A percentile compares a stretch with the other conserved stretches of the same genome.
Conservation (phyloP, 352 stramenopile genomes). For the Halophytophthora polymorphica region DNA sequence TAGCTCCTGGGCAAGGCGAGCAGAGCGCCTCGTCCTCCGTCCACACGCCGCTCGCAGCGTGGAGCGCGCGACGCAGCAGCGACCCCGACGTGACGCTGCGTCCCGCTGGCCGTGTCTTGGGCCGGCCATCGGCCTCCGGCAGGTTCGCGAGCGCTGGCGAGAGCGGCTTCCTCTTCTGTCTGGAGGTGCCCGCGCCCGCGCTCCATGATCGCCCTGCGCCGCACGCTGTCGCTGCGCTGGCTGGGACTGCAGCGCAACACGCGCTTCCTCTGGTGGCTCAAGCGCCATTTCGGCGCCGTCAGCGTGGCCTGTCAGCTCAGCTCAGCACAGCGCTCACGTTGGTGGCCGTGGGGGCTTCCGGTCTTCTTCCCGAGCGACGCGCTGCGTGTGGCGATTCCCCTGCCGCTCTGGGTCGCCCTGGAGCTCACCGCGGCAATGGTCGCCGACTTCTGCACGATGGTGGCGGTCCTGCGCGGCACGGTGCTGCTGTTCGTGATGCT, state of each 20-base stretch:
- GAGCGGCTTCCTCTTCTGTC: constrained; percentile 11
- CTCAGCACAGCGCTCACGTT: constrained; percentile 7
- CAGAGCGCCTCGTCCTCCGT: too few species aligned
- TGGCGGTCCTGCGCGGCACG: constrained; percentile 21
- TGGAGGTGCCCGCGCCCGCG: constrained; percentile 15
- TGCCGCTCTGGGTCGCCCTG: constrained; percentile 17
- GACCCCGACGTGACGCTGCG: too few species aligned
- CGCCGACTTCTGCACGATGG: constrained; percentile 35
- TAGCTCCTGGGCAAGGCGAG: too few species aligned
- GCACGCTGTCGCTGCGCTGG: constrained; percentile 9
- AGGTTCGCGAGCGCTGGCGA: neutral
- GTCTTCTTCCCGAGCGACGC: constrained; percentile 27
- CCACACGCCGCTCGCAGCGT: too few species aligned
- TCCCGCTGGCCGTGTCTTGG: too few species aligned
- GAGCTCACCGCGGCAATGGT: constrained; percentile 29
- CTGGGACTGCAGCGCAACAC: constrained; percentile 5
- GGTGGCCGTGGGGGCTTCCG: constrained; percentile 16
- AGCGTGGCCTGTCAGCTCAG: constrained; percentile 4
- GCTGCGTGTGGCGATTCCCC: constrained; percentile 22
- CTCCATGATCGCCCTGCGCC: constrained; percentile 16
- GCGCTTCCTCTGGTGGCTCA: constrained; percentile 15
- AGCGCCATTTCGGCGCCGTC: constrained; percentile 15
- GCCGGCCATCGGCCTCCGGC: too few species aligned
- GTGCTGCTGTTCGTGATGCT: constrained; percentile 11
- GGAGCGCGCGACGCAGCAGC: too few species aligned